A percentile compares a stretch with the other conserved stretches of the same genome.
Evolutionary conservation across 2,329 filamentous ascomycete genomes (phyloP).

Genomic region (Paecilomyces sp.): DNA sequence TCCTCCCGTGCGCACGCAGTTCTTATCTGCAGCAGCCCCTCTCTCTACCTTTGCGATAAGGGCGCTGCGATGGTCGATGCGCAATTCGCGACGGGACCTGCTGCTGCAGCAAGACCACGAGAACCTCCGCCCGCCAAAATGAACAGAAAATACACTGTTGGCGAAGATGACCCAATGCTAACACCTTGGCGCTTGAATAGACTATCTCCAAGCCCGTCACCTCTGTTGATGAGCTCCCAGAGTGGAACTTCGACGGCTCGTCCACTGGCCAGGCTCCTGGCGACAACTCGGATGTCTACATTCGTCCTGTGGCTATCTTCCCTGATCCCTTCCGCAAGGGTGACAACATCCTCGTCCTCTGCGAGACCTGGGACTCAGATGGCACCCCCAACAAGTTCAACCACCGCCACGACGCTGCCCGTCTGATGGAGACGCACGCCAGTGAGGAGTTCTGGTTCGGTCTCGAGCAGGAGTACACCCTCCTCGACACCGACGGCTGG

Average conservation of each 20-base stretch:
- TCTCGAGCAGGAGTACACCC: constrained; percentile 95
- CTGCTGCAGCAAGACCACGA: neutral
- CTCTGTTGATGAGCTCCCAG: constrained; percentile 59
- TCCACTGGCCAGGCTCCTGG: constrained; percentile 88
- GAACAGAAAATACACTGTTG: neutral
- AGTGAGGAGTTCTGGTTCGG: constrained; percentile 91
- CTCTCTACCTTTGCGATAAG: neutral
- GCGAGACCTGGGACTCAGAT: constrained; percentile 90
- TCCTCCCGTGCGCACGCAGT: neutral
- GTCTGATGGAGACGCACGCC: constrained; percentile 83
- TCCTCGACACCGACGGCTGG: constrained; percentile 76
- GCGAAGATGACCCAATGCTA: neutral
- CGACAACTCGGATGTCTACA: constrained; percentile 96
- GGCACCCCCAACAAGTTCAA: constrained; percentile 98
- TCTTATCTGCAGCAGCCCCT: neutral
- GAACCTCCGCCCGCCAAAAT: neutral
- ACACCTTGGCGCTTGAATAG: constrained; percentile 35
- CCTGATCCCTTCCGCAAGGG: constrained; percentile 84
- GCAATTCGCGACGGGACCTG: neutral
- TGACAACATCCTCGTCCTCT: constrained; percentile 89
- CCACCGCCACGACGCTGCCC: constrained; percentile 83
- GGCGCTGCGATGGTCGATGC: neutral
- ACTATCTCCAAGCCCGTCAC: constrained; percentile 55
- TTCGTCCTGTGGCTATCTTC: constrained; percentile 81
- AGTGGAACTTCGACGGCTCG: constrained; percentile 83